phyloP scores from a whole-genome alignment of 2,329 filamentous ascomycete genomes.

The Hypoxylon sp. region DNA sequence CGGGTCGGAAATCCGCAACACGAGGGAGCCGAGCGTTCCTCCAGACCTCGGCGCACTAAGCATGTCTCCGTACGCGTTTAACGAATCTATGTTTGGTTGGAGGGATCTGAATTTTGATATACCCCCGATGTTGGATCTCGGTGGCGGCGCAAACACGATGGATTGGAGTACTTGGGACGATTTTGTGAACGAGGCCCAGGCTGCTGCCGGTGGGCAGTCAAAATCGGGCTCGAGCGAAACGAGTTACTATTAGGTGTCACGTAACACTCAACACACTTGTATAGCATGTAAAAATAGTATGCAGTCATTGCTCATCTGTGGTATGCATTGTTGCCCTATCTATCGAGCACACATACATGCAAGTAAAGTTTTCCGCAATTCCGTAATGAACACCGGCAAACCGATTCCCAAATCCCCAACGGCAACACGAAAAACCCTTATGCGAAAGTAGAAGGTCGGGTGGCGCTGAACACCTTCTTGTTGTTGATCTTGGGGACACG shows the following conservation, averaged over 20 bases:
- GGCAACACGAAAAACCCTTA: slow-evolving; percentile 72
- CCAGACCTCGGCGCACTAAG: slow-evolving; percentile 27
- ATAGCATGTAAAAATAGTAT: slow-evolving; percentile 25
- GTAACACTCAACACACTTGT: slow-evolving; percentile 29
- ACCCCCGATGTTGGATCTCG: slow-evolving; percentile 37
- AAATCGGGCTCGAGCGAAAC: slow-evolving; percentile 49
- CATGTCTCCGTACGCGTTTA: slow-evolving; percentile 33
- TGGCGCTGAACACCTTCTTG: slow-evolving; percentile 94
- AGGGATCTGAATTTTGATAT: slow-evolving; percentile 49
- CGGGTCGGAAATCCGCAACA: slow-evolving; percentile 18
- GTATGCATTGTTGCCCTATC: slow-evolving; percentile 52
- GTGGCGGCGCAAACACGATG: slow-evolving; percentile 43
- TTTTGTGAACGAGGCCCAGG: slow-evolving; percentile 60
- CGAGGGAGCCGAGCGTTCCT: slow-evolving; percentile 21
- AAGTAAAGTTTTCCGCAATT: slow-evolving; percentile 71
- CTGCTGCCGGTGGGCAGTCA: slow-evolving; percentile 52
- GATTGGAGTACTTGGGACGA: slow-evolving; percentile 62
- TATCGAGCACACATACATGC: slow-evolving; percentile 67
- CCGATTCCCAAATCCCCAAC: slow-evolving; percentile 66
- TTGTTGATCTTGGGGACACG: slow-evolving; percentile 85
- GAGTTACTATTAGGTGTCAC: slow-evolving; percentile 23
- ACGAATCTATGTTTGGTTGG: slow-evolving; percentile 42
- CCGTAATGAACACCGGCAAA: slow-evolving; percentile 73
- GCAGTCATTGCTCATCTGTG: slow-evolving; percentile 47
- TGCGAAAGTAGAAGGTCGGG: slow-evolving; percentile 97